Conservation (phyloP, 306 rosid genomes). For the Cyamopsis tetragonoloba region DNA sequence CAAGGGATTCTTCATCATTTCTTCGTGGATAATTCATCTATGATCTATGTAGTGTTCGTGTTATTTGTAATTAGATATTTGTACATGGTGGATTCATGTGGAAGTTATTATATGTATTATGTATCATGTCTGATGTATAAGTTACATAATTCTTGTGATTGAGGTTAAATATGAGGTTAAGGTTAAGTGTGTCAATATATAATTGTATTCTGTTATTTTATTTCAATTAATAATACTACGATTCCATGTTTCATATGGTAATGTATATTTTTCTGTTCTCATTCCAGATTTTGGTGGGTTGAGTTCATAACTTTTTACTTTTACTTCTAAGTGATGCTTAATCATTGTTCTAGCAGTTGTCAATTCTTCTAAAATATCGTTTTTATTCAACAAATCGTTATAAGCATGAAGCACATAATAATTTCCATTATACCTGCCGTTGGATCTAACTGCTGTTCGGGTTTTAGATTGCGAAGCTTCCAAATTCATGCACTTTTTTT, state of each 20-base stretch:
- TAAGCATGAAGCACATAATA: too few species aligned
- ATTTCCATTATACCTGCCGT: too few species aligned
- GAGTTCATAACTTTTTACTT: not conserved
- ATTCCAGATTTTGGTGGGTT: not conserved
- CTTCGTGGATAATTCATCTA: not conserved
- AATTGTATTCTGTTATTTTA: not conserved
- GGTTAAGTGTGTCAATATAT: not conserved
- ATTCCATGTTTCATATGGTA: not conserved
- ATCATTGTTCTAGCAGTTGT: too few species aligned
- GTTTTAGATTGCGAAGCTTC: too few species aligned
- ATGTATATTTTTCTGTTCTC: not conserved
- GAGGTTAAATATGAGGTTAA: too few species aligned
- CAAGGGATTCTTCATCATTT: not conserved
- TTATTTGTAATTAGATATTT: not conserved
- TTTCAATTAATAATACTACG: not conserved
- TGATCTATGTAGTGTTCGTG: not conserved
- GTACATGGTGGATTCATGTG: not conserved
- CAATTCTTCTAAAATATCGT: too few species aligned
- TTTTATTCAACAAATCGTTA: too few species aligned
- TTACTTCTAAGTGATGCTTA: too few species aligned
- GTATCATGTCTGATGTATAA: not conserved
- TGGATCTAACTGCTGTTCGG: too few species aligned
- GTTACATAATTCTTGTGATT: too few species aligned
- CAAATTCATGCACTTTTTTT: too few species aligned
- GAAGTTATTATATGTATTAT: conserved; percentile 5